Conservation (phyloP, 2,329 filamentous ascomycete species). For the Trichoderma sp. region DNA sequence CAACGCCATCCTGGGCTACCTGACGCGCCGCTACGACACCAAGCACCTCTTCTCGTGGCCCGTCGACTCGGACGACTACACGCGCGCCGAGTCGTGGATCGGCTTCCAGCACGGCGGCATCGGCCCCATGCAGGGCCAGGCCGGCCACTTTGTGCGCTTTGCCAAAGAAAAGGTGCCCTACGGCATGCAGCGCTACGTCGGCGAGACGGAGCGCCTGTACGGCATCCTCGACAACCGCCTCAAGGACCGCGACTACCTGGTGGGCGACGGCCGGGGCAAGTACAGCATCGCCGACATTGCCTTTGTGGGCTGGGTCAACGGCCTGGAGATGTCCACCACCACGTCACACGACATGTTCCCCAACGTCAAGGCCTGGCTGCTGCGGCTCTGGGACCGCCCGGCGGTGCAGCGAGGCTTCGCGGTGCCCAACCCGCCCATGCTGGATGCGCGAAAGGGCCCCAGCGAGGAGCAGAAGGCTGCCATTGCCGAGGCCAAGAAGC, state of each 20-base stretch:
- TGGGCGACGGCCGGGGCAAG: conserved; percentile 57
- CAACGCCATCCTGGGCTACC: conserved; percentile 72
- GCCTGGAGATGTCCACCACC: conserved; percentile 42
- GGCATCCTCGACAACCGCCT: conserved; percentile 72
- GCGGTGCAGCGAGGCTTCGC: conserved; percentile 73
- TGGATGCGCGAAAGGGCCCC: conserved; percentile 29
- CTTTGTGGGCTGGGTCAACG: conserved; percentile 69
- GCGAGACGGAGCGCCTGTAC: conserved; percentile 76
- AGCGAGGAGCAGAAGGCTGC: conserved; percentile 33
- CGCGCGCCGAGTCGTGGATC: conserved; percentile 54
- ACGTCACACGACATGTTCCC: conserved; percentile 66
- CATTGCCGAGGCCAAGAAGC: conserved; percentile 37
- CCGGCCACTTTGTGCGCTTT: conserved; percentile 72
- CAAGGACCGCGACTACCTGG: conserved; percentile 53
- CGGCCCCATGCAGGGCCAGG: conserved; percentile 74
- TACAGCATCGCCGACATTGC: conserved; percentile 74
- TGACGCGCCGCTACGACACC: conserved; percentile 72
- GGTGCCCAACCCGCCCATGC: conserved; percentile 63
- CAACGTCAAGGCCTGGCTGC: conserved; percentile 72
- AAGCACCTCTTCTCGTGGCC: conserved; percentile 50
- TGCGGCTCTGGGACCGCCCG: conserved; percentile 66
- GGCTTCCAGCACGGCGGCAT: conserved; percentile 76
- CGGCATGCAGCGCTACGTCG: conserved; percentile 72
- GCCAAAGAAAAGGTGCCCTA: conserved; percentile 72
- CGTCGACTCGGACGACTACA: conserved; percentile 45